Base-by-base conservation (phyloP, 2,329 filamentous ascomycete species). In the Balansia obtecta region DNA sequence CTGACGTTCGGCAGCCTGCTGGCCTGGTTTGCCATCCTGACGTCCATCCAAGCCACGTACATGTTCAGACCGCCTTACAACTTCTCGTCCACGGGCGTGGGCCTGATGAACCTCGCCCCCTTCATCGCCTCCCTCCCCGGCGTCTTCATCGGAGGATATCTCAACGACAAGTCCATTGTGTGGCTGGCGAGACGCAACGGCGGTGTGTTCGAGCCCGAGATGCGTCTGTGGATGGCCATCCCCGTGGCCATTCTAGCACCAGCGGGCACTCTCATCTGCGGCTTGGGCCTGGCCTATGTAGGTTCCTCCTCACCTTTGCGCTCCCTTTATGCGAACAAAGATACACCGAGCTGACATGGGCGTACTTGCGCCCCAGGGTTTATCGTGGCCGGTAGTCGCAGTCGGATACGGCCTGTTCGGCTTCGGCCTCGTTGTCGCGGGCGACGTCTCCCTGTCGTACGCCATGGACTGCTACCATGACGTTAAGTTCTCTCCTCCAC, bases 121-220 rank as follows among this genome's bases (percentile, higher is more conserved):
- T 65, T 69, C 8, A 57, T 71, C 7, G 69, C 69, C 0, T 67
- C 65, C 10, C 47, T 69, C 2, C 55, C 70, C 8, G 69, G 65
- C 2, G 56, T 60, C 0, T 30, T 68, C 2, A 64, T 67, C 20
- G 68, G 66, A 2, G 66, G 67, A 0, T 60, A 64, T 2, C 42
- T 71, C 2, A 66, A 66, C 1, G 70, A 72, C 51, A 59, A 58
- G 54, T 64, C 61, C 0, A 67, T 70, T 34, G 34, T 69, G 8
- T 60, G 59, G 46, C 60, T 69, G 12, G 58, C 70, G 0, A 60
- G 58, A 16, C 58, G 63, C 1, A 70, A 70, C 7, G 60, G 60
- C 1, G 68, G 68, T 7, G 61, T 67, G 12, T 71, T 68, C 46
- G 69, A 72, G 53, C 68, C 70, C 0, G 70, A 72, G 48, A 71